phyloP scores from a whole-genome alignment of 208 protist genomes.

The Trypanosoma mega region DNA sequence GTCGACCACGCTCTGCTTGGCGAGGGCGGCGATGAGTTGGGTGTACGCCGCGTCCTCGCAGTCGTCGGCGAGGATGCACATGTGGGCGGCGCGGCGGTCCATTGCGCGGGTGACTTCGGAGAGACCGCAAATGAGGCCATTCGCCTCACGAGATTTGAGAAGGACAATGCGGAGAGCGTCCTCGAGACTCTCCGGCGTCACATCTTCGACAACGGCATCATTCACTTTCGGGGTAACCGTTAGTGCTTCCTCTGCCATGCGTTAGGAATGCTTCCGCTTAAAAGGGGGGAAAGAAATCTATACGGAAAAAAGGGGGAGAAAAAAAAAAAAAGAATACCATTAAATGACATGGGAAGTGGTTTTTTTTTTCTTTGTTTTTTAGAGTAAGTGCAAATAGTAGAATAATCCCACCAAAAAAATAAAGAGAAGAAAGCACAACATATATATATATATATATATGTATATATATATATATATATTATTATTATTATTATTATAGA shows the following conservation, averaged over 20 bases:
- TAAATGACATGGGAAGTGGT: background rate
- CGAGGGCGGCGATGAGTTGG: constrained; percentile 85
- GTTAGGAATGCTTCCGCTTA: constrained; percentile 19
- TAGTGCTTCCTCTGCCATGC: constrained; percentile 86
- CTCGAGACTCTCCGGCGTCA: constrained; percentile 70
- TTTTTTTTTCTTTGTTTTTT: background rate
- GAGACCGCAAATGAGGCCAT: constrained; percentile 88
- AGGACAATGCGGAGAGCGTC: constrained; percentile 88
- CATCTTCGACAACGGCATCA: constrained; percentile 46
- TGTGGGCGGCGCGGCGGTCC: constrained; percentile 79
- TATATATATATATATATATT: constrained; percentile 2
- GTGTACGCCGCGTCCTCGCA: constrained; percentile 93
- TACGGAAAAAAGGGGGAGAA: constrained; percentile 3
- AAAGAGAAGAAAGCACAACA: too few species aligned
- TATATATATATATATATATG: constrained; percentile 11
- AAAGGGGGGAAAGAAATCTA: too few species aligned
- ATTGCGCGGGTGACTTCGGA: constrained; percentile 85
- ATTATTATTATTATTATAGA: too few species aligned
- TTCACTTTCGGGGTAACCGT: constrained; percentile 26
- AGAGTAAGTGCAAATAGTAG: too few species aligned
- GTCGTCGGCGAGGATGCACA: constrained; percentile 90
- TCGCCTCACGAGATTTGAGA: constrained; percentile 81
- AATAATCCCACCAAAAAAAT: too few species aligned
- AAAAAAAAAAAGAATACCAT: constrained; percentile 16
- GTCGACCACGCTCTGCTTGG: constrained; percentile 81